Evolutionary conservation across 208 protist genomes (phyloP), one percentile per base, ranked within the genome.

Genomic region (Acanthamoeba culbertsoni): DNA sequence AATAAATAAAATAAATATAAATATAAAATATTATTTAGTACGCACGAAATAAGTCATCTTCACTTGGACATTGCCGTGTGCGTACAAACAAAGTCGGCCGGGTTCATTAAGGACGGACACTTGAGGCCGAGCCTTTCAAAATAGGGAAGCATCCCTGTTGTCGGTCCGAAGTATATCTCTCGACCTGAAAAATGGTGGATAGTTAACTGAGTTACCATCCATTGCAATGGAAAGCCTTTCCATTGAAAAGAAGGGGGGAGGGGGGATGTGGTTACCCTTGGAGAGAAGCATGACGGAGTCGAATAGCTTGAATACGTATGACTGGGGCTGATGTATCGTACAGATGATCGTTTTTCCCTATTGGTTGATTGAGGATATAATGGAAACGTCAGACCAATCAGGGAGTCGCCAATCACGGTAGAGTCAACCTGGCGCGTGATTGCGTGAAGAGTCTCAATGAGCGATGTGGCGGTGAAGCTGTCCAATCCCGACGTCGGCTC

Each of bases 381-480:
- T n/a, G n/a, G n/a, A n/a, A n/a, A n/a, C n/a, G n/a, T n/a, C n/a
- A n/a, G n/a, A n/a, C n/a, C n/a, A n/a, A n/a, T n/a, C n/a, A n/a
- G n/a, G n/a, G n/a, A n/a, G n/a, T n/a, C n/a, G n/a, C n/a, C n/a
- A n/a, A n/a, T n/a, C n/a, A n/a, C n/a, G n/a, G n/a, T 8, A 33
- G 33, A 37, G n/a, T 16, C 26, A 5, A 79, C 68, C 68, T 79
- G 68, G 33, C 68, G n/a, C 0, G 98, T 93, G 59, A 99, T 94
- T 31, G 96, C 93, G 16, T 95, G 95, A 40, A 99, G 89, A 62
- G 97, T 95, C 53, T 98, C 93, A 31, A 98, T 96, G 35, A 99
- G 95, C 53, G 97, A 97, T 16, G 93, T 96, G 20, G 98, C 98
- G 33, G 95, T 98, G 53, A 97, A 95, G 26, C 96, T 97, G 95